A percentile compares a stretch with the other conserved stretches of the same genome.
Evolutionary conservation across 768 basidiomycete species (phyloP).

Genomic region (Pleurotus tuoliensis): DNA sequence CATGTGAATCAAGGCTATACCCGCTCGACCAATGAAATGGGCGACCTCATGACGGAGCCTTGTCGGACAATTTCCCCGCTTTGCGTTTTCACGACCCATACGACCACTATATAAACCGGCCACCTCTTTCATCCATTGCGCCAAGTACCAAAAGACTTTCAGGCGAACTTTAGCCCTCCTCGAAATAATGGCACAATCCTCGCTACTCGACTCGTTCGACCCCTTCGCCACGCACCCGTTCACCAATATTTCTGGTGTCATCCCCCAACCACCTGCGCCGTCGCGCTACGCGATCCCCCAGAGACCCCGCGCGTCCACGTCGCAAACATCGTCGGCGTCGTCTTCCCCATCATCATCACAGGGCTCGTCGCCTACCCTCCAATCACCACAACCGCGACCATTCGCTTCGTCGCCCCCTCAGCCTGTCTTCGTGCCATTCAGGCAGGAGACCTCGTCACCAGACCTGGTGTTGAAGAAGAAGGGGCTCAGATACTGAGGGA

Average conservation of each 20-base stretch:
- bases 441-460: slow-evolving; percentile 49
- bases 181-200: slow-evolving; percentile 26
- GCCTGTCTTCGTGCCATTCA: slow-evolving; percentile 51
- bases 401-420: slow-evolving; percentile 13
- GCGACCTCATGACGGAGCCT: background rate
- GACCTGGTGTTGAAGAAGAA: slow-evolving; percentile 46
- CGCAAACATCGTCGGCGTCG: slow-evolving; percentile 13
- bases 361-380: slow-evolving; percentile 11
- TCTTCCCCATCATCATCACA: slow-evolving; percentile 16
- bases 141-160: background rate
- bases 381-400: slow-evolving; percentile 25
- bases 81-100: slow-evolving; percentile 9
- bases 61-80: slow-evolving; percentile 5
- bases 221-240: slow-evolving; percentile 59
- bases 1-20: slow-evolving; percentile 5
- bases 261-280: slow-evolving; percentile 39
- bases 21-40: background rate
- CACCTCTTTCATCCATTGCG: background rate
- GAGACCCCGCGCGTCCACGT: slow-evolving; percentile 12
- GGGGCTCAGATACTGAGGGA: slow-evolving; percentile 1
- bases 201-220: slow-evolving; percentile 45
- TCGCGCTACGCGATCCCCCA: slow-evolving; percentile 40
- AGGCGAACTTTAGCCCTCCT: background rate
- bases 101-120: background rate
- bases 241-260: slow-evolving; percentile 40